Evolutionary conservation across 179 eudicot genomes (phyloP).

Genomic region (Vitellaria paradoxa): DNA sequence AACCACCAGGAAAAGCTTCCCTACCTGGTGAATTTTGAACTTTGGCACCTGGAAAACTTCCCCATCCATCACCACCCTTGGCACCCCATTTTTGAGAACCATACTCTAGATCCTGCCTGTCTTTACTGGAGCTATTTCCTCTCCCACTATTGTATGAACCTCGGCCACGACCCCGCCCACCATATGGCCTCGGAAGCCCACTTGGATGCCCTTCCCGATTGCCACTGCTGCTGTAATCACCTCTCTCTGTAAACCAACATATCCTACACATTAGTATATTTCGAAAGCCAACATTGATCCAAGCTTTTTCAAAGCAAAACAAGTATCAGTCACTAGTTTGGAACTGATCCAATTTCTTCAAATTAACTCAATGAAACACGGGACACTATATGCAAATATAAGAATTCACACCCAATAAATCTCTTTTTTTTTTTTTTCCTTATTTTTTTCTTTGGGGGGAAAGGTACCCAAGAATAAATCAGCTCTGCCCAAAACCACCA

Average conservation of each 20-base stretch:
- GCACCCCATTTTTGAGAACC: conserved; percentile 50
- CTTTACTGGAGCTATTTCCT: conserved; percentile 33
- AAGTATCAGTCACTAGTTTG: no score
- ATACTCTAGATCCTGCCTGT: conserved; percentile 42
- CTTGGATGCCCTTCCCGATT: conserved; percentile 63
- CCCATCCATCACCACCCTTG: conserved; percentile 40
- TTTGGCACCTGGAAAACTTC: conserved; percentile 63
- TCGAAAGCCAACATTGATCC: no score
- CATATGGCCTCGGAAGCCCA: conserved; percentile 71
- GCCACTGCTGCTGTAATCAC: conserved; percentile 55
- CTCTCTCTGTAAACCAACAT: conserved; percentile 43
- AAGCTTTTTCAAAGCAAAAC: no score
- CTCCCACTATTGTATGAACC: conserved; percentile 41
- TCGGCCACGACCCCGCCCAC: conserved; percentile 65
- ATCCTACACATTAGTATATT: no score
- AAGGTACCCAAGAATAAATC: no score
- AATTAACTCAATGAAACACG: no score
- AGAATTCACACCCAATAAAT: no score
- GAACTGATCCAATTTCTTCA: no score
- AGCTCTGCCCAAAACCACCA: no score
- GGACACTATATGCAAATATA: no score
- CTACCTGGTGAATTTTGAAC: conserved; percentile 70
- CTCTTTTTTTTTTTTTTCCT: no score
- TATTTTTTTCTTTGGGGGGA: no score
- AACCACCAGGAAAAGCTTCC: conserved; percentile 76